Conservation (phyloP, 306 rosid species). For the Pyrus betulifolia region DNA sequence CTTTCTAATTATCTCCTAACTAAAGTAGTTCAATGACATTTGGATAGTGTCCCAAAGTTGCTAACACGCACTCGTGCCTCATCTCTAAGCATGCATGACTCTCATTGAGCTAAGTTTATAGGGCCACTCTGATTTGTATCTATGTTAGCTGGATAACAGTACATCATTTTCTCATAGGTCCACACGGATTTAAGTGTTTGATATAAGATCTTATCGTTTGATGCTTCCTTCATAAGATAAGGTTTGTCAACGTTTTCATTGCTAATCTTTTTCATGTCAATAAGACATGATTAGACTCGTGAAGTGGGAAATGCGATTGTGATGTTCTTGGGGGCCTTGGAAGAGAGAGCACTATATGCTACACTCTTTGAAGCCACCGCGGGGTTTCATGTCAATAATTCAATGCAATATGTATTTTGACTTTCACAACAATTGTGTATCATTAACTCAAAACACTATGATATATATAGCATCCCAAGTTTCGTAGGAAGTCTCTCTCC, state of each 20-base stretch:
- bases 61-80: background rate
- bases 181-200: conserved; percentile 25
- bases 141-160: conserved; percentile 30
- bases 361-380: background rate
- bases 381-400: no score
- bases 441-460: no score
- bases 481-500: no score
- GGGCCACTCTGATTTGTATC: conserved; percentile 18
- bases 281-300: conserved; percentile 41
- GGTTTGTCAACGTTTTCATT: conserved; percentile 46
- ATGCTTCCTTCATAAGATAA: conserved; percentile 29
- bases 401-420: no score
- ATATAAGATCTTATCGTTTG: conserved; percentile 47
- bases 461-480: no score
- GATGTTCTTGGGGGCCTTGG: conserved; percentile 4
- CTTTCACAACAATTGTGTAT: no score
- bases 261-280: conserved; percentile 31
- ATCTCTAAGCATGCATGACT: background rate
- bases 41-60: background rate
- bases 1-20: background rate
- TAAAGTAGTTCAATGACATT: background rate
- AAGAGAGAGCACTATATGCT: background rate
- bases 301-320: conserved; percentile 5
- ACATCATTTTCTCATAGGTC: conserved; percentile 12
- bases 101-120: background rate